Percentiles rank a stretch among this genome's conserved stretches.
Conservation (phyloP, 495 filamentous ascomycete species). For the Talaromyces wortmannii region DNA sequence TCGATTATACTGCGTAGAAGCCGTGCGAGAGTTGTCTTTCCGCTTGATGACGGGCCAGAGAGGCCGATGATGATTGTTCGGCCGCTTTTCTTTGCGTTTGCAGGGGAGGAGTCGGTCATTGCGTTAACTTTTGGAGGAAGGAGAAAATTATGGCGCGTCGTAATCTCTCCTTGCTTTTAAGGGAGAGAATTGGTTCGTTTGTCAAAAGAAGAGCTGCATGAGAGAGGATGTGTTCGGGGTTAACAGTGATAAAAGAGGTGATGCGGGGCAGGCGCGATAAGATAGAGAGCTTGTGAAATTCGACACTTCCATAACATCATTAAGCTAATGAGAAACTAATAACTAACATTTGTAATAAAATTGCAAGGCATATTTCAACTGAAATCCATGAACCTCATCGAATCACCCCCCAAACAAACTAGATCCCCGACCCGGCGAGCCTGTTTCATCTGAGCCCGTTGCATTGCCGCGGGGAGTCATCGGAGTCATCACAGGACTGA, state of each 20-base stretch:
- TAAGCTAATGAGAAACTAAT: too few relatives aligned
- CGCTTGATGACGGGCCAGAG: slow-evolving; percentile 68
- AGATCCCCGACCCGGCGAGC: background rate
- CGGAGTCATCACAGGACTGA: background rate
- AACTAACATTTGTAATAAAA: too few relatives aligned
- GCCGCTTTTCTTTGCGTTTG: background rate
- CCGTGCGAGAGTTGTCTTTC: slow-evolving; percentile 74
- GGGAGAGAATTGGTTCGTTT: too few relatives aligned
- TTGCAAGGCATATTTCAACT: too few relatives aligned
- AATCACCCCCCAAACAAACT: background rate
- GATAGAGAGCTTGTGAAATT: background rate
- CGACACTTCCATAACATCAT: too few relatives aligned
- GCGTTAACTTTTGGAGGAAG: background rate
- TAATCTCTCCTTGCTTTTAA: too few relatives aligned
- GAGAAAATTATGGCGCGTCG: too few relatives aligned
- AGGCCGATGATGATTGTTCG: slow-evolving; percentile 58
- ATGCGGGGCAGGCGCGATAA: too few relatives aligned
- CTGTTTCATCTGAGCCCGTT: background rate
- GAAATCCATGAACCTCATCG: background rate
- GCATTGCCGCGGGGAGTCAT: background rate
- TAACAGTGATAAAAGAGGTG: too few relatives aligned
- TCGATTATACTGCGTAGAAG: slow-evolving; percentile 65
- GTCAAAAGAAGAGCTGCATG: too few relatives aligned
- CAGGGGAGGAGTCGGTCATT: background rate
- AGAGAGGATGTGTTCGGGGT: too few relatives aligned